Base-by-base conservation (phyloP, 2,329 filamentous ascomycete species). In the Orbilia blumenaviensis region DNA sequence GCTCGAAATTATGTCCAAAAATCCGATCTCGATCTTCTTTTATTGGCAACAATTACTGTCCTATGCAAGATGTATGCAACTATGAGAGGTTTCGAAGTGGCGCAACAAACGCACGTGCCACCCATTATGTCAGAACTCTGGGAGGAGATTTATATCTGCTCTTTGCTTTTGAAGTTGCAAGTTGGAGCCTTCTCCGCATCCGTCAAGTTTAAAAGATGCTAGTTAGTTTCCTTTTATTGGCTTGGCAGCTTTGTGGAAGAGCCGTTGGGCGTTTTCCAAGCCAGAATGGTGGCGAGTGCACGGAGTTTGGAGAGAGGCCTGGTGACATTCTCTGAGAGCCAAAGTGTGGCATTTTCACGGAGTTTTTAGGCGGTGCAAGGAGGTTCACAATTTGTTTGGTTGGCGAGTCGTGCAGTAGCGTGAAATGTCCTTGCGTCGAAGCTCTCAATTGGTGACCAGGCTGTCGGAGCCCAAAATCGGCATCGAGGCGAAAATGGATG, bases 181-280 rank as follows among this genome's bases (percentile, higher is more conserved):
- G 50, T 48, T 69, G 34, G 58, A 44, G 36, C 21, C 50, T 42
- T 62, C 62, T 64, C 71, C 63, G 48, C 64, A 76, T 76, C 64
- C 72, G 72, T 76, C 72, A 58, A 56, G 64, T 76, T 76, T 69
- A 76, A 69, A 76, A 69, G 72, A 60, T 76, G 72, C 72, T 76
- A 76, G 72, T 48, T 66, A 8, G 18, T 76, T 61, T 52, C 29
- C 58, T 60, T 61, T 41, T 23, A 60, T 64, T 69, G 25, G 58
- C 63, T 68, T 68, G 64, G 71, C 72, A 60, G 41, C 21, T 68
- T 32, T 56, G 16, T 8, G 68, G 54, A 41, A 76, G 60, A 64
- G 58, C 64, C 72, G 72, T 76, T 76, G 44, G 64, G 50, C 56
- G 48, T 29, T 61, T 54, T 60, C 50, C 42, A 42, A 64, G 50